phyloP scores from a whole-genome alignment of 768 basidiomycete species.

The Boletus reticulatus region DNA sequence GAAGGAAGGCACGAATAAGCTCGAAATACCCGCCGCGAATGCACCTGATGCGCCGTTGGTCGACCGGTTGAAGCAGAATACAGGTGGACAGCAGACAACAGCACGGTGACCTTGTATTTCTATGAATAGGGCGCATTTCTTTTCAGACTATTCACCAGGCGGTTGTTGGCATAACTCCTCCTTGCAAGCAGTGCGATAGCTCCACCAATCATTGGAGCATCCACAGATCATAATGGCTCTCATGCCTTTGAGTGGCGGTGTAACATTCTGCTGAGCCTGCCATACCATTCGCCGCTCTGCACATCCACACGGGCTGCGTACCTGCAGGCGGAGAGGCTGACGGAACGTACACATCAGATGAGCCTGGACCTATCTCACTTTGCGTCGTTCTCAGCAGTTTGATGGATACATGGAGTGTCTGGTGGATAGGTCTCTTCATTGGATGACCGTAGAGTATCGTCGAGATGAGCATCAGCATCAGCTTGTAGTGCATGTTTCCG shows the following conservation, averaged over 20 bases:
- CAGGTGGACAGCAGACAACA: conserved; percentile 60
- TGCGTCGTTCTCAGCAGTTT: background rate
- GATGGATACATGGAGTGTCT: background rate
- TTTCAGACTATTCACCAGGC: background rate
- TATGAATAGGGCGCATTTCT: conserved; percentile 6
- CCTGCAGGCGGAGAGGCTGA: background rate
- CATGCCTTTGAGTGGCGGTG: background rate
- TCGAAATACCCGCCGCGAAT: conserved; percentile 78
- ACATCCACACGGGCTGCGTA: background rate
- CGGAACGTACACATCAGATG: background rate
- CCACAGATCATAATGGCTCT: too few species aligned
- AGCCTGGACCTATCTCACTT: background rate
- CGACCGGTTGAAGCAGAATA: conserved; percentile 57
- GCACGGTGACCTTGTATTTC: conserved; percentile 38
- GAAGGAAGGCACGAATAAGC: conserved; percentile 59
- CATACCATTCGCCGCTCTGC: background rate
- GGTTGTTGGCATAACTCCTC: background rate
- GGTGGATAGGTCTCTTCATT: conserved; percentile 3
- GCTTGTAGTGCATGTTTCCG: background rate
- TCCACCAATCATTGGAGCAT: too few species aligned
- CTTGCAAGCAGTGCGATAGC: too few species aligned
- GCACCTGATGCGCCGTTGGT: conserved; percentile 70
- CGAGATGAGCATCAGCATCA: background rate
- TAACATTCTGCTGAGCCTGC: background rate
- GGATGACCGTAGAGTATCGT: conserved; percentile 1